phyloP scores from a whole-genome alignment of 176 grass and related monocot genomes.

The Eremochloa ophiuroides region DNA sequence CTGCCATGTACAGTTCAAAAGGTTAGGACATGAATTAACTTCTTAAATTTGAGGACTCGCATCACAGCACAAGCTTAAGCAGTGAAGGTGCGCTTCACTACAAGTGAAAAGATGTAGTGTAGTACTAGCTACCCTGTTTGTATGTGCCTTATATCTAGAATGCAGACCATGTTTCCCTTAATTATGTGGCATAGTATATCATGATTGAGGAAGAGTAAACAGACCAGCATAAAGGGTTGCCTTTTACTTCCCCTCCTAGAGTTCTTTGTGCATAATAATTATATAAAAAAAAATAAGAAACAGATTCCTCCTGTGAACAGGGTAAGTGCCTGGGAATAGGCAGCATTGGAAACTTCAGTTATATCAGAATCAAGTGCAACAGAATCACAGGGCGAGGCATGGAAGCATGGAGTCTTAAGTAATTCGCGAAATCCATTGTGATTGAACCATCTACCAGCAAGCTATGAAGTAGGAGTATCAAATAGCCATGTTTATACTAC shows the following conservation, averaged over 20 bases:
- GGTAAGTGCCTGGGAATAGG: neutral
- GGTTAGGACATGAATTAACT: neutral
- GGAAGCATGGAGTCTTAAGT: neutral
- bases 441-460: neutral
- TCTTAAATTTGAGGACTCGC: neutral
- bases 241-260: neutral
- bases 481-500: neutral
- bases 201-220: neutral
- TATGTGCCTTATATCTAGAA: neutral
- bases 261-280: neutral
- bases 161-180: neutral
- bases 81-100: neutral
- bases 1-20: neutral
- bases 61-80: neutral
- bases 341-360: neutral
- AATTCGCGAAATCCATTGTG: neutral
- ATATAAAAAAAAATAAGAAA: neutral
- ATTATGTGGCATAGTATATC: neutral
- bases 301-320: neutral
- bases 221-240: neutral
- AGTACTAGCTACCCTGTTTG: neutral
- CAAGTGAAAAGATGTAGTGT: neutral
- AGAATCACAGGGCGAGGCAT: neutral
- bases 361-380: neutral
- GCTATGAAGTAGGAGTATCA: neutral